Evolutionary conservation across 2,329 filamentous ascomycete genomes (phyloP).

Genomic region (Septoria linicola): DNA sequence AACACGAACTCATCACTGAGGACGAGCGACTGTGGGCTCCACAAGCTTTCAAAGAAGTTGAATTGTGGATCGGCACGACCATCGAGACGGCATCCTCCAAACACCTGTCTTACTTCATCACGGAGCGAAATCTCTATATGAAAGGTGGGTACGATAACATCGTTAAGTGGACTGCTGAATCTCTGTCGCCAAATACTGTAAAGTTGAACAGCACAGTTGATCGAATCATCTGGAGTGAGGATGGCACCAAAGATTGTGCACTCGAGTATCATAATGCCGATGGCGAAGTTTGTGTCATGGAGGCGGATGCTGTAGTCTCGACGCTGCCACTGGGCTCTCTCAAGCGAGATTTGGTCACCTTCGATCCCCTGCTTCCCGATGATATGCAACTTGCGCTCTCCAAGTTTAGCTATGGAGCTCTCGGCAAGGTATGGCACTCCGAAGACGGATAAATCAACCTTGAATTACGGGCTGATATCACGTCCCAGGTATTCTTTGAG

Average conservation of each 20-base stretch:
- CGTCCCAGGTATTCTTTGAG: conserved; percentile 40
- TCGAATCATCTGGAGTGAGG: conserved; percentile 41
- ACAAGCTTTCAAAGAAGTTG: conserved; percentile 46
- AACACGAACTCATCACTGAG: conserved; percentile 44
- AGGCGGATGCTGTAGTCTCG: conserved; percentile 43
- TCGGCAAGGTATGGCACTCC: conserved; percentile 38
- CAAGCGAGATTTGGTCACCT: conserved; percentile 43
- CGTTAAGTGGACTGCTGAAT: conserved; percentile 44
- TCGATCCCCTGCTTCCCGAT: conserved; percentile 41
- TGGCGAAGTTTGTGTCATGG: conserved; percentile 30
- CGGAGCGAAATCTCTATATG: conserved; percentile 48
- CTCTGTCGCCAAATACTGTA: conserved; percentile 41
- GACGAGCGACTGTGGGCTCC: conserved; percentile 47
- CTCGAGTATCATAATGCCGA: conserved; percentile 31
- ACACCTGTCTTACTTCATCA: conserved; percentile 46
- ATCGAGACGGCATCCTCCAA: conserved; percentile 46
- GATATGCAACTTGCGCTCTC: conserved; percentile 41
- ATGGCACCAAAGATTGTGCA: conserved; percentile 29
- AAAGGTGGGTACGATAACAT: conserved; percentile 49
- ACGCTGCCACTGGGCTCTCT: conserved; percentile 44
- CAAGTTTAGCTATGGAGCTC: conserved; percentile 44
- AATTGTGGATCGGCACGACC: conserved; percentile 47
- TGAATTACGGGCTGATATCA: too few species aligned
- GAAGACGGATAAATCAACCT: too few species aligned
- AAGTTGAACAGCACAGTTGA: conserved; percentile 43